These are phyloP conservation scores for Chrysosphaeria jannelii DNA, from an alignment of 2,329 filamentous ascomycete genomes.

Conservation along the genomic window DNA sequence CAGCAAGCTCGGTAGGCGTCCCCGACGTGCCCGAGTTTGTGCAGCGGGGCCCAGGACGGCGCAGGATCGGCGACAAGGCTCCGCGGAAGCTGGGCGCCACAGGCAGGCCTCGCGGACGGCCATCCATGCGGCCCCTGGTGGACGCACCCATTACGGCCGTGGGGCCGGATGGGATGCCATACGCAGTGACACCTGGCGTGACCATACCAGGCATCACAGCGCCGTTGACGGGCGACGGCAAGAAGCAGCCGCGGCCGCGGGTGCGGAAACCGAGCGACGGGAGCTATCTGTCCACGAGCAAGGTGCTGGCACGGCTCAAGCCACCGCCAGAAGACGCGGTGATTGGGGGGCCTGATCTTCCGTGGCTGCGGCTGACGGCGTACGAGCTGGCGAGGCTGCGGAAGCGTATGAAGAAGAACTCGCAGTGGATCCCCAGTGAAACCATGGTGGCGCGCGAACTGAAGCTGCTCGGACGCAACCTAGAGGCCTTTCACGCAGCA, in stretches of 20 bases:
- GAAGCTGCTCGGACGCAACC: slow-evolving; percentile 34
- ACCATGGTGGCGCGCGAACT: slow-evolving; percentile 65
- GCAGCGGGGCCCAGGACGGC: no score
- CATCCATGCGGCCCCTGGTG: no score
- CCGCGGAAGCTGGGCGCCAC: no score
- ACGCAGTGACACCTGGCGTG: no score
- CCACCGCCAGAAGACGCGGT: slow-evolving; percentile 29
- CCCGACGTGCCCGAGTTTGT: no score
- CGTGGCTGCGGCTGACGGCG: slow-evolving; percentile 33
- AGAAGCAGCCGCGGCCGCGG: slow-evolving; percentile 9
- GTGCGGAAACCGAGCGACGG: slow-evolving; percentile 5
- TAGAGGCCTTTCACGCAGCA: slow-evolving; percentile 28
- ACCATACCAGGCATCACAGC: no score
- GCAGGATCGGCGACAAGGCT: no score
- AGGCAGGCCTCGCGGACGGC: no score
- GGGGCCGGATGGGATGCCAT: no score
- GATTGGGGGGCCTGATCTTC: slow-evolving; percentile 25
- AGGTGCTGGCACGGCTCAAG: slow-evolving; percentile 13
- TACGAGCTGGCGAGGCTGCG: slow-evolving; percentile 38
- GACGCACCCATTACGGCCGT: no score
- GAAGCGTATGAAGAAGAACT: slow-evolving; percentile 81
- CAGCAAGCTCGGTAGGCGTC: slow-evolving; percentile 8
- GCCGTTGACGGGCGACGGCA: no score
- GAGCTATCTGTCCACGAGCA: slow-evolving; percentile 10
- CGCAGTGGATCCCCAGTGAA: slow-evolving; percentile 55